These are phyloP conservation scores for Cutaneotrichosporon spelunceum DNA, from an alignment of 1,284 basidiomycete species.

Conservation along the genomic window DNA sequence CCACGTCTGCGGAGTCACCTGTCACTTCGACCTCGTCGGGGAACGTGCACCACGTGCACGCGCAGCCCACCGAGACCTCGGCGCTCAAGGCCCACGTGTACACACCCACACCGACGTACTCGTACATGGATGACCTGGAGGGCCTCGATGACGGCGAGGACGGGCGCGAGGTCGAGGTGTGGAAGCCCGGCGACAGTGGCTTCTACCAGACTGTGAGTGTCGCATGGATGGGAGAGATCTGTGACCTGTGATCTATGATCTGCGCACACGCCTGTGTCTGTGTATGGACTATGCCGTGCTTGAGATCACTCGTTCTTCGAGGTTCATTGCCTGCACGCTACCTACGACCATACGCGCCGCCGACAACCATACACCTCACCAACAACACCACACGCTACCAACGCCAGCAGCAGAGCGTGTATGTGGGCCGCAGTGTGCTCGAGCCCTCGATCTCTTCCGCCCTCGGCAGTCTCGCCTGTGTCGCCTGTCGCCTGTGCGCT, in stretches of 20 bases:
- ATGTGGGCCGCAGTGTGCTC: background rate
- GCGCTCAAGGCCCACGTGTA: constrained; percentile 10
- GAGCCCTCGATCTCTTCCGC: background rate
- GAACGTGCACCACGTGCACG: too few relatives aligned
- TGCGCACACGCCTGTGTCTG: background rate
- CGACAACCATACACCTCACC: too few relatives aligned
- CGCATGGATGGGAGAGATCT: background rate
- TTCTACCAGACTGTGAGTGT: constrained; percentile 70
- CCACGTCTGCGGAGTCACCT: constrained; percentile 1
- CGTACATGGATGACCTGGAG: constrained; percentile 17
- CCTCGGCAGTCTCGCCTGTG: background rate
- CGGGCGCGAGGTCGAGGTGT: constrained; percentile 35
- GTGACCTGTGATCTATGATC: background rate
- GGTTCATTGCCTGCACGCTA: too few relatives aligned
- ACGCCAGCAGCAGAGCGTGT: background rate
- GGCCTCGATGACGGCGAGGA: constrained; percentile 15
- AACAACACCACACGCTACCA: too few relatives aligned
- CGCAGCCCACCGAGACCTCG: constrained; percentile 6
- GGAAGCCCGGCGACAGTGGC: constrained; percentile 61
- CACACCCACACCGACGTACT: constrained; percentile 10
- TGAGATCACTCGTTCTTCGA: too few relatives aligned
- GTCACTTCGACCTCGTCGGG: background rate
- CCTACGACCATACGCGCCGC: too few relatives aligned
- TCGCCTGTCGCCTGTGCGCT: background rate
- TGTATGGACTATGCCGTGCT: background rate